Base-by-base conservation (phyloP, 2,329 filamentous ascomycete genomes). In the Sporothrix schenckii region DNA sequence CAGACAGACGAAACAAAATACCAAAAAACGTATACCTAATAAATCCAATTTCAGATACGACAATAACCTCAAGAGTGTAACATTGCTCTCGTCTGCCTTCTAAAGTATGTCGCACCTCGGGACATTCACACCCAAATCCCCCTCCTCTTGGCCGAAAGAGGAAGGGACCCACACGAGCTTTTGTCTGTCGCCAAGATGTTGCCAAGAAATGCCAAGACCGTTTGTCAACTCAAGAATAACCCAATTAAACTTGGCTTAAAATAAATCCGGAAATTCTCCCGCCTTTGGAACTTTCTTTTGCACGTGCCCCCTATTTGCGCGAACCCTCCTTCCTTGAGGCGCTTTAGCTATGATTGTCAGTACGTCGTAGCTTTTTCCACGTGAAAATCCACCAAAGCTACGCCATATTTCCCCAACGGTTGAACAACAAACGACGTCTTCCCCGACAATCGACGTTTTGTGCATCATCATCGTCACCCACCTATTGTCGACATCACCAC, bases 101-200 rank as follows among this genome's bases (percentile, higher is more conserved):
- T 44, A 4, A 11, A 44, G 34, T 2, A 14, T 24, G 34, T 9
- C 34, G 11, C 41, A 9, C 47, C 58, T 63, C 14, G 16, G 16
- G 21, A 58, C 27, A 34, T 34, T 9, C 27, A 39, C 54, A 58
- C 54, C 27, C n/a, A 58, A 58, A 39, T 7, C 6, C n/a, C 14
- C 27, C 24, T 34, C 11, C 44, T 9, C 61, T 24, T n/a, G 24
- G 7, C 39, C 61, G 16, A 52, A 66, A 50, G 49, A 66, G 49
- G 54, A 52, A 54, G n/a, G 27, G 58, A 34, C 60, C 63, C 69
- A 41, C 61, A 60, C 69, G 56, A 67, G 77, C 74, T 67, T 49
- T 49, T 16, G 44, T 61, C 44, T 24, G 1, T n/a, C 21, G 56
- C 56, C 56, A 61, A 61, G 56, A 41, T 39, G 13, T 44, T 41